Evolutionary conservation across 2,329 filamentous ascomycete genomes (phyloP).

Genomic region (Penicillium sp.): DNA sequence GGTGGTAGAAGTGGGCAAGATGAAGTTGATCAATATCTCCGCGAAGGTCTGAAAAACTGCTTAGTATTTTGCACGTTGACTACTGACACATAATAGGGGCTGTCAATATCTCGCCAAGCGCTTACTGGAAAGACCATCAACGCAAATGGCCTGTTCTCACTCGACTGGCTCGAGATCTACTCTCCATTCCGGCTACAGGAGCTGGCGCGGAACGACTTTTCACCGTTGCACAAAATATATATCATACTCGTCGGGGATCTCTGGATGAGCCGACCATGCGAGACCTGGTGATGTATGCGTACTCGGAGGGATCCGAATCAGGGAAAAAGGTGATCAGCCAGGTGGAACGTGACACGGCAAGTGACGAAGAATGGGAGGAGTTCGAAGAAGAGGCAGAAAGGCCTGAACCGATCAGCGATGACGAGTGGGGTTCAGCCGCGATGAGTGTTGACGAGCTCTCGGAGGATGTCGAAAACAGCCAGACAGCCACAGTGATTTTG

Average conservation of each 20-base stretch:
- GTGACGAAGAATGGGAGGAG: too few species aligned
- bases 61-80: background rate
- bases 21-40: slow-evolving; percentile 5
- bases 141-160: background rate
- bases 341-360: too few species aligned
- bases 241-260: background rate
- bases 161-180: background rate
- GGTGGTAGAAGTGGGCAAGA: background rate
- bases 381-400: background rate
- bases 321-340: too few species aligned
- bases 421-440: background rate
- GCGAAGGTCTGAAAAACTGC: background rate
- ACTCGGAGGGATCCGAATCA: too few species aligned
- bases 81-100: background rate
- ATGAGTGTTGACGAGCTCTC: background rate
- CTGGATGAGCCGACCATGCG: too few species aligned
- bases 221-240: background rate
- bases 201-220: background rate
- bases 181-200: background rate
- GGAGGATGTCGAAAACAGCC: background rate
- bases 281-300: too few species aligned
- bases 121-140: background rate
- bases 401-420: slow-evolving; percentile 1
- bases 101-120: background rate
- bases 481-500: background rate